Percentiles rank a stretch among this genome's conserved stretches.
Evolutionary conservation across 2,329 filamentous ascomycete species (phyloP).

Genomic region (Phoma sp.): DNA sequence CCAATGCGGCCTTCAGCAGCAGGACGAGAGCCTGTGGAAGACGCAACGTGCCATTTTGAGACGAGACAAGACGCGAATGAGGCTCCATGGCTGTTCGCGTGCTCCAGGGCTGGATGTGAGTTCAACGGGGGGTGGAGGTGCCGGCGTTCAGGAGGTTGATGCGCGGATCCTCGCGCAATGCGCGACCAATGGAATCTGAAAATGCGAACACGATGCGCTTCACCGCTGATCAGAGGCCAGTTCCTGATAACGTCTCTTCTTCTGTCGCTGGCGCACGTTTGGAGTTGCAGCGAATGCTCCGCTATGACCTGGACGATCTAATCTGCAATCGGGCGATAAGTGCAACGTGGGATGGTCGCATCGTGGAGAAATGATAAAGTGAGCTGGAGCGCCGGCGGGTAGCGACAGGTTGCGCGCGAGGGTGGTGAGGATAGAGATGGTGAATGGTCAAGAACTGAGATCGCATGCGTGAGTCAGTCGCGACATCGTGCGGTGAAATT

Average conservation of each 20-base stretch:
- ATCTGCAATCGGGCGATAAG: slow-evolving; percentile 25
- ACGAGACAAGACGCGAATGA: slow-evolving; percentile 43
- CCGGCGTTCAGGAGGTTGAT: slow-evolving; percentile 31
- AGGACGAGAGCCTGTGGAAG: slow-evolving; percentile 48
- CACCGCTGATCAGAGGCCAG: slow-evolving; percentile 40
- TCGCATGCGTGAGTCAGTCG: slow-evolving; percentile 10
- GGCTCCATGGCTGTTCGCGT: slow-evolving; percentile 45
- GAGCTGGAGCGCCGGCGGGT: slow-evolving; percentile 1
- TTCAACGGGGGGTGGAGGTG: slow-evolving; percentile 37
- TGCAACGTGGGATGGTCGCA: slow-evolving; percentile 24
- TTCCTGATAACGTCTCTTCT: slow-evolving; percentile 36
- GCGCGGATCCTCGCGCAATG: slow-evolving; percentile 21
- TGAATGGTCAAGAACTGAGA: not conserved
- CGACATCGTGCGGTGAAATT: not conserved
- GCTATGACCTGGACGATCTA: slow-evolving; percentile 29
- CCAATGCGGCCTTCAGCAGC: slow-evolving; percentile 39
- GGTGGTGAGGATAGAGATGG: not conserved
- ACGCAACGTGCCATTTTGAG: slow-evolving; percentile 44
- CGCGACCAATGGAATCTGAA: slow-evolving; percentile 43
- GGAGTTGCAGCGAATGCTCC: slow-evolving; percentile 31
- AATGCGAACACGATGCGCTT: slow-evolving; percentile 39
- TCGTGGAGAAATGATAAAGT: slow-evolving; percentile 27
- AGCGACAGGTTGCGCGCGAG: slow-evolving; percentile 7
- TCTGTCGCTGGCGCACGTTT: slow-evolving; percentile 40
- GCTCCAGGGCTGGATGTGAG: slow-evolving; percentile 46